phyloP scores from a whole-genome alignment of 2,329 filamentous ascomycete species.

The Colletotrichum sp. region DNA sequence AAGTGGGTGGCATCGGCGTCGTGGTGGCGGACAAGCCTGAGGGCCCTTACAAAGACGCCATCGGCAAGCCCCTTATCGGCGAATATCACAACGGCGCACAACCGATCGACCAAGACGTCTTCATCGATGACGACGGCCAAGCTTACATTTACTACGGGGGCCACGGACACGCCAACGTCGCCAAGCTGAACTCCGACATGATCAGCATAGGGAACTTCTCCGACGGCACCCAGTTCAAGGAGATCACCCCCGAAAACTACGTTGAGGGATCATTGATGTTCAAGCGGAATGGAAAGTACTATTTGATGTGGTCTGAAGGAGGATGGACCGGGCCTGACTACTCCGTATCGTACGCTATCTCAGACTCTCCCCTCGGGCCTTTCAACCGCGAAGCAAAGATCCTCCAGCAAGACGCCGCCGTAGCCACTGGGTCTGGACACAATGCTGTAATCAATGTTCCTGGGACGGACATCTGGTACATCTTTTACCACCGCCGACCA shows the following conservation, averaged over 20 bases:
- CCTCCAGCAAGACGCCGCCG: conserved; percentile 41
- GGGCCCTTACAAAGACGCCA: conserved; percentile 64
- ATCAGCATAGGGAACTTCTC: conserved; percentile 41
- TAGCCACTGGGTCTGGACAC: conserved; percentile 49
- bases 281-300: conserved; percentile 33
- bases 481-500: conserved; percentile 52
- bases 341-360: conserved; percentile 50
- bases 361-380: conserved; percentile 39
- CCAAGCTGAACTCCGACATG: conserved; percentile 50
- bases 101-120: conserved; percentile 67
- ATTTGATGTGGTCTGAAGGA: conserved; percentile 47
- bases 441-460: conserved; percentile 50
- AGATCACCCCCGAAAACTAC: conserved; percentile 46
- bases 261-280: conserved; percentile 45
- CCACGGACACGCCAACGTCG: conserved; percentile 41
- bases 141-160: conserved; percentile 70
- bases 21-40: conserved; percentile 60
- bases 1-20: conserved; percentile 64
- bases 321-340: conserved; percentile 42
- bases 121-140: conserved; percentile 60
- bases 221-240: conserved; percentile 47
- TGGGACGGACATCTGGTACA: conserved; percentile 54
- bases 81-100: conserved; percentile 33
- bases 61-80: conserved; percentile 55
- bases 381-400: conserved; percentile 51